Evolutionary conservation across 345 rosid genomes (phyloP).

Genomic region (Eucalyptus cloeziana): DNA sequence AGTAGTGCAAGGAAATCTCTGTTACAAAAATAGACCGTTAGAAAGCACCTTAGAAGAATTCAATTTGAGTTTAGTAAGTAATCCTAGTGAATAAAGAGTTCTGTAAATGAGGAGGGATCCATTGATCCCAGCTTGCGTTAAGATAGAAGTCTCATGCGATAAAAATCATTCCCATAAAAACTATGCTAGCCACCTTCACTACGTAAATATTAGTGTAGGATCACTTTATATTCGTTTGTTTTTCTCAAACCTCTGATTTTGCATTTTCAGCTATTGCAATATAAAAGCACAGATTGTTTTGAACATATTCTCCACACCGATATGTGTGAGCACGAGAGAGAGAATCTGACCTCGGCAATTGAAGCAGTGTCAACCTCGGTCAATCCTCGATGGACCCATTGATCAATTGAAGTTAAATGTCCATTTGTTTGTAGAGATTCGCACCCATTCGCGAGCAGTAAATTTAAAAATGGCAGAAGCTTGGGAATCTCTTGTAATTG

Average conservation of each 20-base stretch:
- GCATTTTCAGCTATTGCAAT: neutral
- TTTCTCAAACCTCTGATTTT: neutral
- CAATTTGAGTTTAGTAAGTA: too few species aligned
- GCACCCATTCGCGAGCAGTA: rapidly evolving
- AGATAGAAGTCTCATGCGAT: too few species aligned
- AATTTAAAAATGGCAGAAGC: neutral
- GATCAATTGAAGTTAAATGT: neutral
- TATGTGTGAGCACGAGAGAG: neutral
- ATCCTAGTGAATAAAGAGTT: too few species aligned
- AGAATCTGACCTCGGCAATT: neutral
- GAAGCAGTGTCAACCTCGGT: rapidly evolving
- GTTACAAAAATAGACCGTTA: too few species aligned
- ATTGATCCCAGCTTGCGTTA: too few species aligned
- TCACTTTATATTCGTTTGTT: neutral
- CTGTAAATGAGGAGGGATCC: too few species aligned
- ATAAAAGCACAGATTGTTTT: neutral
- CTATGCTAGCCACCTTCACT: neutral
- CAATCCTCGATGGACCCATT: neutral
- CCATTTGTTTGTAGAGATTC: neutral
- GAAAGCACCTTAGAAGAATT: too few species aligned
- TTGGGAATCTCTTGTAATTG: neutral
- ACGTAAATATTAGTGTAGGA: rapidly evolving
- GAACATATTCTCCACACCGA: neutral
- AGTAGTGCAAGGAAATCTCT: too few species aligned
- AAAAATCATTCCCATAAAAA: too few species aligned